These are phyloP conservation scores for Hyphopichia wangnamkhiaoensis DNA, from an alignment of 1,139 yeast species.

Conservation along the genomic window DNA sequence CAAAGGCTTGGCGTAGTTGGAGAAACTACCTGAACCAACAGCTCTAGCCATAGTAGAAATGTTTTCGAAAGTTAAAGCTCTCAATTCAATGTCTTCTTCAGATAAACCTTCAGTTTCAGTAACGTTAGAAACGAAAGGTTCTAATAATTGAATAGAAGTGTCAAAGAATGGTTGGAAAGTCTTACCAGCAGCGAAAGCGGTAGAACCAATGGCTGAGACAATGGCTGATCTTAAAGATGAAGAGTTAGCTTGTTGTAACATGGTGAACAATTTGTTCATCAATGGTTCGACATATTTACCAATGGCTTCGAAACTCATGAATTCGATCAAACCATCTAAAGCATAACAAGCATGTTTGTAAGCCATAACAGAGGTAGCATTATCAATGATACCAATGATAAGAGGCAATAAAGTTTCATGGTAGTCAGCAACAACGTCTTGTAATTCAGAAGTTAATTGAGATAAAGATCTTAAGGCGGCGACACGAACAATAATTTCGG, in stretches of 20 bases:
- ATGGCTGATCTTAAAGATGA: slow-evolving; percentile 79
- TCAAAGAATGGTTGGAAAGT: slow-evolving; percentile 84
- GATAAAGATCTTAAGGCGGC: slow-evolving; percentile 85
- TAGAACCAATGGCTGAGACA: slow-evolving; percentile 95
- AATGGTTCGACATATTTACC: slow-evolving; percentile 80
- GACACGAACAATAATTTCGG: slow-evolving; percentile 74
- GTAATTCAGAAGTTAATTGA: slow-evolving; percentile 79
- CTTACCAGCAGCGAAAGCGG: slow-evolving; percentile 94
- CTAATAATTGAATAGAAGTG: slow-evolving; percentile 75
- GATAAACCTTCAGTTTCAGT: slow-evolving; percentile 68
- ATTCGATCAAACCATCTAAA: slow-evolving; percentile 88
- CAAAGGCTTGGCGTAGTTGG: slow-evolving; percentile 83
- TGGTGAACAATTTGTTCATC: slow-evolving; percentile 83
- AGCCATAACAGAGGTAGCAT: slow-evolving; percentile 78
- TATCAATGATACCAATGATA: slow-evolving; percentile 82
- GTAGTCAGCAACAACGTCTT: slow-evolving; percentile 78
- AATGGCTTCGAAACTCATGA: slow-evolving; percentile 85
- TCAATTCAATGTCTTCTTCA: slow-evolving; percentile 79
- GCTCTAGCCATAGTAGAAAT: slow-evolving; percentile 96
- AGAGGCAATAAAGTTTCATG: slow-evolving; percentile 84
- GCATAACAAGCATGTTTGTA: slow-evolving; percentile 92
- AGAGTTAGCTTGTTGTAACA: slow-evolving; percentile 70
- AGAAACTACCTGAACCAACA: slow-evolving; percentile 87
- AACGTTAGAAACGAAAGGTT: slow-evolving; percentile 71
- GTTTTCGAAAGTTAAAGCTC: slow-evolving; percentile 91